Percentiles rank a stretch among this genome's conserved stretches.
Evolutionary conservation across 352 stramenopile genomes (phyloP).

Genomic region (Pythium grandisporangium): DNA sequence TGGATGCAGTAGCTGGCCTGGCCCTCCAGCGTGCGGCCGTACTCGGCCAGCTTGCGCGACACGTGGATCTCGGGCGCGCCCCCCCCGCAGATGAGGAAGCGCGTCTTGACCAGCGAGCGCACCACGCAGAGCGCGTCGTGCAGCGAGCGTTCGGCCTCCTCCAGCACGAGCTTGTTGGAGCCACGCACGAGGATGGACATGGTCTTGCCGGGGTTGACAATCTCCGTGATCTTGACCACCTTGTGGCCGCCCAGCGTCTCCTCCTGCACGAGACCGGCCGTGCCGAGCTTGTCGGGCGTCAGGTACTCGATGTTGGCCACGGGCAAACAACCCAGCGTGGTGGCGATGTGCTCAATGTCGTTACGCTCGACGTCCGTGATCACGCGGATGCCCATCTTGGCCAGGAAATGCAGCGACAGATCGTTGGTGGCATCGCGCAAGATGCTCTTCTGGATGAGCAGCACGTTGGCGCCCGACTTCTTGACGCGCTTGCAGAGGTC

Average conservation of each 20-base stretch:
- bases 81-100: constrained; percentile 96
- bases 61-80: constrained; percentile 97
- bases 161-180: constrained; percentile 98
- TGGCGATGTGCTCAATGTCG: constrained; percentile 99
- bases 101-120: constrained; percentile 97
- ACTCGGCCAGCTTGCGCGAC: constrained; percentile 89
- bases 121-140: constrained; percentile 99
- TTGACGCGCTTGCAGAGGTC: constrained; percentile 97
- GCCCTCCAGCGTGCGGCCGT: constrained; percentile 88
- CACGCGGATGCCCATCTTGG: constrained; percentile 99
- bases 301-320: constrained; percentile 98
- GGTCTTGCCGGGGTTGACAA: constrained; percentile 92
- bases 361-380: constrained; percentile 98
- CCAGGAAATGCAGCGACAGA: constrained; percentile 98
- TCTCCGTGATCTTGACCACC: constrained; percentile 98
- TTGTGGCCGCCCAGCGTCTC: constrained; percentile 94
- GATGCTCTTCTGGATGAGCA: constrained; percentile 99
- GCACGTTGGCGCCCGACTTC: constrained; percentile 97
- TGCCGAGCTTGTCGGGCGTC: constrained; percentile 95
- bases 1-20: constrained; percentile 96
- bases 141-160: constrained; percentile 97
- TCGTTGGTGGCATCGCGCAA: constrained; percentile 99
- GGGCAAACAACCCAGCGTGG: constrained; percentile 92
- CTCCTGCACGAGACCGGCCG: constrained; percentile 93
- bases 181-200: constrained; percentile 97